phyloP scores from a whole-genome alignment of 2,329 filamentous ascomycete species.

The Drechmeria coniospora region DNA sequence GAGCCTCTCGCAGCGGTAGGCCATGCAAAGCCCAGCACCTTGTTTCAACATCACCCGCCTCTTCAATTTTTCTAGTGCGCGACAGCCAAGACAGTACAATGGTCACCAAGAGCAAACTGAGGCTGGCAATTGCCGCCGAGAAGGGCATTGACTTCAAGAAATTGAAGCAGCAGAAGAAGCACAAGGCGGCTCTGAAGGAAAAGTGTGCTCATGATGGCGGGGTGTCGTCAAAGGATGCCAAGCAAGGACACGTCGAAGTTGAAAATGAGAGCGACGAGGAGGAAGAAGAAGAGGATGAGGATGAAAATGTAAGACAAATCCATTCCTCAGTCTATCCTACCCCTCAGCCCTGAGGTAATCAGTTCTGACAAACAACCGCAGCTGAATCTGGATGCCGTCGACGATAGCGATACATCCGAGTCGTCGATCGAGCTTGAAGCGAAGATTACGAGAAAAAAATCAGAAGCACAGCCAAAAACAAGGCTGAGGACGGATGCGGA shows the following conservation, averaged over 20 bases:
- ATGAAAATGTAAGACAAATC: constrained; percentile 3
- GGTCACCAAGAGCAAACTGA: constrained; percentile 33
- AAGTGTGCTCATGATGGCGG: constrained; percentile 15
- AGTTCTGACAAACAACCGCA: too few species aligned
- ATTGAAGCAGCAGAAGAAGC: constrained; percentile 31
- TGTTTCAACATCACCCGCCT: too few species aligned
- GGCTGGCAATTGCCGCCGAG: constrained; percentile 37
- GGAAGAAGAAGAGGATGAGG: constrained; percentile 16
- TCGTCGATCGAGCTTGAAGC: constrained; percentile 65
- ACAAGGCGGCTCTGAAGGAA: constrained; percentile 26
- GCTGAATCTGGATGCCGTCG: constrained; percentile 39
- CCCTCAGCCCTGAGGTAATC: too few species aligned
- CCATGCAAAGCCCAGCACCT: too few species aligned
- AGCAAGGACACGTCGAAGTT: constrained; percentile 12
- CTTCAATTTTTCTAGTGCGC: too few species aligned
- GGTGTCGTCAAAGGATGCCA: constrained; percentile 6
- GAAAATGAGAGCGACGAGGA: constrained; percentile 18
- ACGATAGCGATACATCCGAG: constrained; percentile 49
- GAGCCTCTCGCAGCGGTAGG: too few species aligned
- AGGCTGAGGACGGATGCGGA: constrained; percentile 15
- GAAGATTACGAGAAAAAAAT: constrained; percentile 31
- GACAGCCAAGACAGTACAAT: constrained; percentile 11
- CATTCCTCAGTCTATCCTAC: too few species aligned
- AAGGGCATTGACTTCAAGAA: constrained; percentile 39
- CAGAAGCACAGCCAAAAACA: constrained; percentile 16